A percentile compares a stretch with the other conserved stretches of the same genome.
These are phyloP conservation scores for Fusarium newnesense DNA, from an alignment of 2,329 filamentous ascomycete species.

Conservation along the genomic window DNA sequence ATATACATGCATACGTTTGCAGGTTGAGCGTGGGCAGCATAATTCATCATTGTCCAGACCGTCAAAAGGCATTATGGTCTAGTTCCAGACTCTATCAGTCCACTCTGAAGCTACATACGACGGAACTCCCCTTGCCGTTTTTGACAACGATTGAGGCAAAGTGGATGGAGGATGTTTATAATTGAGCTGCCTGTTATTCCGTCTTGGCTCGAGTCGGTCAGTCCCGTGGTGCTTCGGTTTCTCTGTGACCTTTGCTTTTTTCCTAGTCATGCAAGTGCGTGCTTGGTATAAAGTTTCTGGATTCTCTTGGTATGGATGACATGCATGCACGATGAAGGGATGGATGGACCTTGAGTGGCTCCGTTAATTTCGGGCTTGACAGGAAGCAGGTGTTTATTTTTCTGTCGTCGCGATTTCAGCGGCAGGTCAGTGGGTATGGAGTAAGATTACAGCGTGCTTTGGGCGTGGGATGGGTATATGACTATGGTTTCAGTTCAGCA, in stretches of 20 bases:
- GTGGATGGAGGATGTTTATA: neutral
- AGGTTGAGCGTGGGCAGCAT: neutral
- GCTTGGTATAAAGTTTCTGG: neutral
- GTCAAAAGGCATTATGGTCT: neutral
- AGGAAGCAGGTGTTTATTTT: constrained; percentile 8
- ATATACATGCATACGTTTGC: neutral
- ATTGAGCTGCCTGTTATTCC: neutral
- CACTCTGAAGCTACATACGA: neutral
- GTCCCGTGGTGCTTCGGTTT: constrained; percentile 6
- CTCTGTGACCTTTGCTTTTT: constrained; percentile 14
- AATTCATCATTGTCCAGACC: constrained; percentile 6
- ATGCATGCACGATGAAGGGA: constrained; percentile 27
- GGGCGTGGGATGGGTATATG: constrained; percentile 27
- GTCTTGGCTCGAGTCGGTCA: constrained; percentile 2
- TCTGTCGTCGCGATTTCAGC: constrained; percentile 12
- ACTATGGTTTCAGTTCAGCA: constrained; percentile 26
- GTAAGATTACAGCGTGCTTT: constrained; percentile 32
- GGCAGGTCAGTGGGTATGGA: constrained; percentile 26
- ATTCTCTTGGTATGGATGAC: constrained; percentile 25
- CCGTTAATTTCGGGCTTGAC: constrained; percentile 25
- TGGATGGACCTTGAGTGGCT: constrained; percentile 14
- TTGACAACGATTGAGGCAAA: neutral
- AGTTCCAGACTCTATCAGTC: neutral
- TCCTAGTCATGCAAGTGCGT: constrained; percentile 11
- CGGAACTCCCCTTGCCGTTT: neutral